A percentile compares a stretch with the other conserved stretches of the same genome.
phyloP scores from a whole-genome alignment of 1,284 basidiomycete genomes.

The Ustilago cynodontis region DNA sequence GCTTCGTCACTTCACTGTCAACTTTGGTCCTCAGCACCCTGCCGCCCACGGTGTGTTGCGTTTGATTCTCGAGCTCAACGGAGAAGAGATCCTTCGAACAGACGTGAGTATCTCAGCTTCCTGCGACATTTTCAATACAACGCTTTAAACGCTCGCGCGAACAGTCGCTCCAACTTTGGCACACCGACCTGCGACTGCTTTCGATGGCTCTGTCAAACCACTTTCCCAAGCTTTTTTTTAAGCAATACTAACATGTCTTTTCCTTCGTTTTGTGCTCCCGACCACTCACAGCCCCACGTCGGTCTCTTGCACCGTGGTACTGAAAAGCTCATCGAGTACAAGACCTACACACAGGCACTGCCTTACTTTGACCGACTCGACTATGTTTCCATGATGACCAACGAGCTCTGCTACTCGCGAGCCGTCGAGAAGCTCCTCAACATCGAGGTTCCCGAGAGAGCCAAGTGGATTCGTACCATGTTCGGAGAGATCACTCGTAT shows the following conservation, averaged over 20 bases:
- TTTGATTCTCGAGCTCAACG: slow-evolving; percentile 96
- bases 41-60: slow-evolving; percentile 98
- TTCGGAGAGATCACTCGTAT: slow-evolving; percentile 98
- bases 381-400: slow-evolving; percentile 89
- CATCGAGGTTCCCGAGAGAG: slow-evolving; percentile 97
- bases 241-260: slow-evolving; percentile 61
- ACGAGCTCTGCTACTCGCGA: slow-evolving; percentile 86
- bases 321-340: slow-evolving; percentile 99
- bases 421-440: slow-evolving; percentile 99
- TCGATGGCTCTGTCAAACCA: background rate
- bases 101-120: slow-evolving; percentile 48
- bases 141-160: background rate
- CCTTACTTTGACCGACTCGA: slow-evolving; percentile 99
- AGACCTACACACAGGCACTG: slow-evolving; percentile 97
- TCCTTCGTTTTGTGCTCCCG: background rate
- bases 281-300: slow-evolving; percentile 79
- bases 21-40: slow-evolving; percentile 84
- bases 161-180: background rate
- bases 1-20: slow-evolving; percentile 74
- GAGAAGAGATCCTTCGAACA: slow-evolving; percentile 76
- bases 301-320: slow-evolving; percentile 97
- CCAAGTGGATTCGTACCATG: slow-evolving; percentile 97
- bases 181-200: background rate
- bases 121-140: no score
- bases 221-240: background rate